Evolutionary conservation across 2,329 filamentous ascomycete genomes (phyloP).

Genomic region (Fusarium napiforme): DNA sequence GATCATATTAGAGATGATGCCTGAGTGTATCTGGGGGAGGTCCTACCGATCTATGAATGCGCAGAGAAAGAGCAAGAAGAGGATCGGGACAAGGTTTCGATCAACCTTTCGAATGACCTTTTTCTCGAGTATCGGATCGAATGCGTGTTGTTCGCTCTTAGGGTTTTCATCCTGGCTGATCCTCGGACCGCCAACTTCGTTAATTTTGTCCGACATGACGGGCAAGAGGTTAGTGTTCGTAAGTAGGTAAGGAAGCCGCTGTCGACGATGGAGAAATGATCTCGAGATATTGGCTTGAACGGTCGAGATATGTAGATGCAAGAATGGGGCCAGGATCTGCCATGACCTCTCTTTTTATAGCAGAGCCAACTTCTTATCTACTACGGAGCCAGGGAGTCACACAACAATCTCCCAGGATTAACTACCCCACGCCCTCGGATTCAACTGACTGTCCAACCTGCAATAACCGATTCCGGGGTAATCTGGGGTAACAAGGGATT

Average conservation of each 20-base stretch:
- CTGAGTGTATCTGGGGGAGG: accelerated
- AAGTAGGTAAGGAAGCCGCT: accelerated
- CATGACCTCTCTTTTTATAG: background rate
- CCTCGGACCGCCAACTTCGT: background rate
- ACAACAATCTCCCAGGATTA: background rate
- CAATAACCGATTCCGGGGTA: background rate
- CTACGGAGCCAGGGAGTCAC: background rate
- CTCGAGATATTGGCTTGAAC: background rate
- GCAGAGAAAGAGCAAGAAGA: background rate
- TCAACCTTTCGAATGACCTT: background rate
- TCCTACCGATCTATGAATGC: background rate
- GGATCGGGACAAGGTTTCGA: background rate
- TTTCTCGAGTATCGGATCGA: background rate
- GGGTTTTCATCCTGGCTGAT: background rate
- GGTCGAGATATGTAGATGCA: background rate
- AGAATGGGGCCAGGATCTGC: background rate
- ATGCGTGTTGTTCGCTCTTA: background rate
- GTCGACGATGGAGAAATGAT: background rate
- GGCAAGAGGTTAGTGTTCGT: accelerated
- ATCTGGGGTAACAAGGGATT: background rate
- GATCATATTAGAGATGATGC: background rate
- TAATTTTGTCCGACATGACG: background rate
- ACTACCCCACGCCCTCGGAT: background rate
- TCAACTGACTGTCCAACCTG: background rate
- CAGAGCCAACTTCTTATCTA: background rate